Base-by-base conservation (phyloP, 2,329 filamentous ascomycete species). In the Fusarium illudens region DNA sequence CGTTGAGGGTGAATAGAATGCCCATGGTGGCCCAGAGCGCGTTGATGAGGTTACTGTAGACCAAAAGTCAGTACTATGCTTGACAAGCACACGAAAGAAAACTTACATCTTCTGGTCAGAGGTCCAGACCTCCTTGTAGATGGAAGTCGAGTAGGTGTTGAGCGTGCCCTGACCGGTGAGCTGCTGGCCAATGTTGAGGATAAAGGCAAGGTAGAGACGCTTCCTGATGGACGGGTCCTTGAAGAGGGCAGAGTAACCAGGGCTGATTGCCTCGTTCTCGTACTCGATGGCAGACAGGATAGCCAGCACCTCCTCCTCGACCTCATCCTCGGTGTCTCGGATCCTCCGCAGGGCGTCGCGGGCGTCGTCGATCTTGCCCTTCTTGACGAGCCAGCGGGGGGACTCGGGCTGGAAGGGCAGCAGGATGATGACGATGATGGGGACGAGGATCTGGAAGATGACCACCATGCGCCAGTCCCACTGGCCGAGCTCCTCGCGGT, bases 391-490 rank as follows among this genome's bases (percentile, higher is more conserved):
- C 89, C 90, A 92, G 52, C 90, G 84, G 17, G 90, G 90, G 4
- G 86, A 87, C 75, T 91, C 90, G 19, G 89, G 89, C 64, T 90
- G 85, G 75, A 89, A 90, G 37, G 89, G 89, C 13, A 92, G 80
- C 33, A 89, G 83, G 4, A 78, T 67, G 20, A 91, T 79, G 75
- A 92, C 89, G 61, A 91, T 71, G 52, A 84, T 67, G 2, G 90
- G 90, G 22, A 91, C 84, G n/a, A 92, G 77, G 50, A 91, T 82
- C 78, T 92, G 90, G 82, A 92, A 92, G 65, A 92, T 88, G 65
- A 92, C 86, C 13, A 92, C 88, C 81, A 91, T 86, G 71, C 86
- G 87, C 90, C 90, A 92, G 77, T 92, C 89, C 90, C 90, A 92
- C 70, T 92, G 82, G 36, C 90, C 90, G 6, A 92, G 84, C 39